A percentile compares a stretch with the other conserved stretches of the same genome.
phyloP scores from a whole-genome alignment of 2,329 filamentous ascomycete genomes.

The Mycosphaerelloides madeirae region DNA sequence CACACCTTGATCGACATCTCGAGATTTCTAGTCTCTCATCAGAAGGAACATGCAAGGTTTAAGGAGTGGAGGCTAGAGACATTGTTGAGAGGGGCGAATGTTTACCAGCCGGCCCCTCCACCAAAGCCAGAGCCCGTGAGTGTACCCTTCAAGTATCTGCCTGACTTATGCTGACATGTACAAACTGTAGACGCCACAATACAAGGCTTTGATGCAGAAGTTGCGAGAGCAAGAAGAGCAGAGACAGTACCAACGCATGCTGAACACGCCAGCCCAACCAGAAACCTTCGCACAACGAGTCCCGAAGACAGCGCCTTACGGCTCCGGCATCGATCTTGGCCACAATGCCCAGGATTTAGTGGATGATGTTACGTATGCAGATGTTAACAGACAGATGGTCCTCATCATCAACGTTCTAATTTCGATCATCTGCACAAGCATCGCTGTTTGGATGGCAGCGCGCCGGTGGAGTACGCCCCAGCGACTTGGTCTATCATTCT shows the following conservation, averaged over 20 bases:
- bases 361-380: conserved; percentile 64
- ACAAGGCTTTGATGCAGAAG: conserved; percentile 79
- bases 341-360: conserved; percentile 43
- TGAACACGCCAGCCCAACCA: conserved; percentile 53
- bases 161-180: neutral
- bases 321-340: conserved; percentile 7
- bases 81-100: conserved; percentile 64
- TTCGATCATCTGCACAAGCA: conserved; percentile 74
- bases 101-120: conserved; percentile 76
- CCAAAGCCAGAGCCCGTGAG: conserved; percentile 72
- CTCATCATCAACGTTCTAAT: conserved; percentile 87
- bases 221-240: conserved; percentile 79
- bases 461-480: conserved; percentile 70
- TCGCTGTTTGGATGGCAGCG: conserved; percentile 72
- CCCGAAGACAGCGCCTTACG: conserved; percentile 40
- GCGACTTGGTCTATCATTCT: conserved; percentile 65
- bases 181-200: conserved; percentile 63
- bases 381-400: conserved; percentile 74
- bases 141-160: conserved; percentile 10
- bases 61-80: conserved; percentile 55
- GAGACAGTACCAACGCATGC: conserved; percentile 75
- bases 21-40: conserved; percentile 43
- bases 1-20: conserved; percentile 62
- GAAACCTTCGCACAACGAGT: conserved; percentile 60
- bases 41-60: conserved; percentile 4